Evolutionary conservation across 805 yeast genomes (phyloP).

Genomic region (Lipomyces lipofer): DNA sequence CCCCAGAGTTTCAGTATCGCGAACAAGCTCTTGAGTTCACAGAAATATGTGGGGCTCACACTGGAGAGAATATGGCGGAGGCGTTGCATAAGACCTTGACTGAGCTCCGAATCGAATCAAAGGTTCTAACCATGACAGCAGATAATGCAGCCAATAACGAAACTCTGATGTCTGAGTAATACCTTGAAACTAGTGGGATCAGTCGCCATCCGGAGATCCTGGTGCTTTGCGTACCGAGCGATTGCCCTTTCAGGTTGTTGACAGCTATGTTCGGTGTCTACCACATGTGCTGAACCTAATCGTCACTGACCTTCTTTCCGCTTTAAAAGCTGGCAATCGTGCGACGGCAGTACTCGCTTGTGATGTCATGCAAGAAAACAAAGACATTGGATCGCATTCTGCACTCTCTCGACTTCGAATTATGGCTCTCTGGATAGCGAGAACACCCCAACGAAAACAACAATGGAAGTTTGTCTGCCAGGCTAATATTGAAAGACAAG

Average conservation of each 20-base stretch:
- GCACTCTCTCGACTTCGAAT: background rate
- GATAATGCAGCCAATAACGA: background rate
- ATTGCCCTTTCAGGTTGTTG: background rate
- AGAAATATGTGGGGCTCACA: background rate
- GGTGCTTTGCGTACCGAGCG: background rate
- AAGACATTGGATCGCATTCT: background rate
- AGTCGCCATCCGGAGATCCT: background rate
- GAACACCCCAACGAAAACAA: conserved; percentile 4
- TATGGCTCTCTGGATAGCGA: background rate
- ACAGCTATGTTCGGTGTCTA: conserved; percentile 3
- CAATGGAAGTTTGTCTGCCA: background rate
- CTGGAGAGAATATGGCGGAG: background rate
- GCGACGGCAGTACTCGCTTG: background rate
- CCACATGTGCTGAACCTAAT: background rate
- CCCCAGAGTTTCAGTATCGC: conserved; percentile 4
- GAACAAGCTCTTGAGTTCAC: conserved; percentile 1
- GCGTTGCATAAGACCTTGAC: background rate
- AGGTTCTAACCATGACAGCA: background rate
- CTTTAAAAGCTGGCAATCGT: background rate
- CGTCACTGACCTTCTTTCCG: background rate
- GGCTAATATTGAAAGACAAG: background rate
- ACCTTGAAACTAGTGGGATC: background rate
- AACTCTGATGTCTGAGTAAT: background rate
- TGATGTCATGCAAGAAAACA: background rate
- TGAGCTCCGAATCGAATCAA: background rate